Evolutionary conservation across 73 alveolate species (phyloP), one percentile per base, ranked within the genome.

Genomic region (Uronychia setigera): DNA sequence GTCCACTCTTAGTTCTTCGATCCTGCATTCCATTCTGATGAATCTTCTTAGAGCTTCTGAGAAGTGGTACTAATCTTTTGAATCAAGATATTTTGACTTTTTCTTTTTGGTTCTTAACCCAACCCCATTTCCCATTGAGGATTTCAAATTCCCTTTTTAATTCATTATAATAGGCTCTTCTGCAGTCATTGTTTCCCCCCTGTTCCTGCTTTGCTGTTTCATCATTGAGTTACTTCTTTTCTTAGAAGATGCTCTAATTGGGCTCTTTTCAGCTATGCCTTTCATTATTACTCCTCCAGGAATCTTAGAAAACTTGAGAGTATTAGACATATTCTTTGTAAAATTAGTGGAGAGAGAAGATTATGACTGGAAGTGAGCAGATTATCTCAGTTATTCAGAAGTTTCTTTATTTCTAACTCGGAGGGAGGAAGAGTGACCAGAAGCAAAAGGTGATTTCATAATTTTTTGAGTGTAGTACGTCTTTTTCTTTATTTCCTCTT

Each of bases 241-340:
- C 19, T 46, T 46, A 11, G 5, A 46, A 19, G 67, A 5, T 46
- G 5, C 19, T 19, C 19, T 46, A 46, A 19, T 11, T 11, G 67
- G 67, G 67, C 67, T 46, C 67, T 46, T 46, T 19, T 46, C n/a
- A 46, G 67, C n/a, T n/a, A n/a, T n/a, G n/a, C n/a, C n/a, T n/a
- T n/a, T n/a, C n/a, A n/a, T n/a, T n/a, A n/a, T n/a, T n/a, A n/a
- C n/a, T n/a, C n/a, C n/a, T n/a, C n/a, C n/a, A n/a, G n/a, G n/a
- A n/a, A n/a, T n/a, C n/a, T n/a, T n/a, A n/a, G n/a, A n/a, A n/a
- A n/a, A n/a, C n/a, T n/a, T n/a, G n/a, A n/a, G n/a, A n/a, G n/a
- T n/a, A n/a, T n/a, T n/a, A n/a, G n/a, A n/a, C n/a, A n/a, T n/a
- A n/a, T n/a, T n/a, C n/a, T n/a, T n/a, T n/a, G n/a, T n/a, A n/a